Percentiles rank a stretch among this genome's conserved stretches.
Conservation (phyloP, 2,329 filamentous ascomycete species). For the Beauveria scarabaeidicola region DNA sequence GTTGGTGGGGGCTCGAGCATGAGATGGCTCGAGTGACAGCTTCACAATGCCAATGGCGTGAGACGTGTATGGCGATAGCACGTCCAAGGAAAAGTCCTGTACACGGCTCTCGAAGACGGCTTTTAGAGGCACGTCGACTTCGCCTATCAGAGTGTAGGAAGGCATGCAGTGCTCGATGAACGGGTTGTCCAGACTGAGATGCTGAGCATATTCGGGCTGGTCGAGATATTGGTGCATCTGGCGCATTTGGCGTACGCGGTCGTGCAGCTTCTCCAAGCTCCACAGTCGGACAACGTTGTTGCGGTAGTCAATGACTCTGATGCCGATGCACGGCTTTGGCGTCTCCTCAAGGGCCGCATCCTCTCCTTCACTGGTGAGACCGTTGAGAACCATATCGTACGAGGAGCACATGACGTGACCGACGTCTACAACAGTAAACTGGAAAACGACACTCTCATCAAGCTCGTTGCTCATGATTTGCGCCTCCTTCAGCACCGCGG, state of each 20-base stretch:
- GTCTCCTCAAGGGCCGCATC: slow-evolving; percentile 73
- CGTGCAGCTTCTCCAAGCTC: slow-evolving; percentile 87
- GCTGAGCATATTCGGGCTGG: slow-evolving; percentile 87
- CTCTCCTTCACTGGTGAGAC: slow-evolving; percentile 74
- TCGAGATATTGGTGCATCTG: slow-evolving; percentile 96
- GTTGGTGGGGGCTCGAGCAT: slow-evolving; percentile 81
- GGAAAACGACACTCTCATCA: slow-evolving; percentile 86
- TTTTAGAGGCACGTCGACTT: slow-evolving; percentile 83
- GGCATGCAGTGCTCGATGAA: slow-evolving; percentile 89
- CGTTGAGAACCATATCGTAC: slow-evolving; percentile 93
- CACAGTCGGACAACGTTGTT: slow-evolving; percentile 80
- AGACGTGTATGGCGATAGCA: slow-evolving; percentile 85
- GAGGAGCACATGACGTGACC: slow-evolving; percentile 87
- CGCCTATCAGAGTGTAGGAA: slow-evolving; percentile 84
- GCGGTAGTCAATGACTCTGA: slow-evolving; percentile 86
- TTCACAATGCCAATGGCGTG: slow-evolving; percentile 86
- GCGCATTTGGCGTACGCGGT: slow-evolving; percentile 83
- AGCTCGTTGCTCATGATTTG: slow-evolving; percentile 97
- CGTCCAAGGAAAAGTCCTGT: slow-evolving; percentile 86
- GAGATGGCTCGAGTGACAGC: slow-evolving; percentile 85
- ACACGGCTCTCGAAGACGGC: slow-evolving; percentile 93
- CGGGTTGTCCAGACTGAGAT: slow-evolving; percentile 85
- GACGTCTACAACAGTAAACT: slow-evolving; percentile 84
- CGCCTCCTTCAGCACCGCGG: slow-evolving; percentile 82
- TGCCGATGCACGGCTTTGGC: slow-evolving; percentile 80